phyloP scores from a whole-genome alignment of 2,329 filamentous ascomycete genomes.

The Westerdykella aurantiaca region DNA sequence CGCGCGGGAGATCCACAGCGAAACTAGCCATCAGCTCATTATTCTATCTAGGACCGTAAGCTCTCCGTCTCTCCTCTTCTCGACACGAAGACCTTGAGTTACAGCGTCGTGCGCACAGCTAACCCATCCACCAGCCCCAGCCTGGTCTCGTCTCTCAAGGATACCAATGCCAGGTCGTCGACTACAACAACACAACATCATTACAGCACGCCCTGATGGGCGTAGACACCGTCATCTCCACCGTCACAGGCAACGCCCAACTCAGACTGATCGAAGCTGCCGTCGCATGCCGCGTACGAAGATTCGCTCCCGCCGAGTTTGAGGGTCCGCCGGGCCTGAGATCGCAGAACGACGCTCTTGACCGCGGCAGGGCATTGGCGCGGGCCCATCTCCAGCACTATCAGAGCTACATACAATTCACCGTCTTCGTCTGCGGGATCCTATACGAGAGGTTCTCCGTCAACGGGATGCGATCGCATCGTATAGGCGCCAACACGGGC shows the following conservation, averaged over 20 bases:
- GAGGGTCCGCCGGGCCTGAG: conserved; percentile 58
- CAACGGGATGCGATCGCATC: conserved; percentile 55
- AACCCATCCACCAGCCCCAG: conserved; percentile 42
- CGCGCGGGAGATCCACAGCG: conserved; percentile 53
- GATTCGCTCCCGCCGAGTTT: conserved; percentile 72
- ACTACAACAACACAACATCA: conserved; percentile 56
- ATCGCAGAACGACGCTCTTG: conserved; percentile 53
- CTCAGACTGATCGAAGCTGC: conserved; percentile 68
- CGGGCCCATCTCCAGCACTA: conserved; percentile 53
- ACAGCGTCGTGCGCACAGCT: conserved; percentile 7
- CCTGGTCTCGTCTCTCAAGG: conserved; percentile 50
- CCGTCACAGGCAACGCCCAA: conserved; percentile 60
- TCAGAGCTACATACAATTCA: conserved; percentile 56
- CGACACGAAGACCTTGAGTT: not conserved
- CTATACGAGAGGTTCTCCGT: conserved; percentile 71
- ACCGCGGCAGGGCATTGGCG: conserved; percentile 55
- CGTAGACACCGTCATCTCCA: conserved; percentile 70
- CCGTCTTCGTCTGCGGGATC: conserved; percentile 66
- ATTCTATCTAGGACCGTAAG: conserved; percentile 62
- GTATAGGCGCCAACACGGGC: conserved; percentile 54
- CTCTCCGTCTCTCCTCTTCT: conserved; percentile 6
- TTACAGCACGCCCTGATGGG: conserved; percentile 64
- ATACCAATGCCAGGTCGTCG: conserved; percentile 63
- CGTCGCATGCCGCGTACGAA: conserved; percentile 56
- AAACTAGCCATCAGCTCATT: conserved; percentile 62